A percentile compares a stretch with the other conserved stretches of the same genome.
Conservation (phyloP, 345 rosid species). For the Syzygium jambos region DNA sequence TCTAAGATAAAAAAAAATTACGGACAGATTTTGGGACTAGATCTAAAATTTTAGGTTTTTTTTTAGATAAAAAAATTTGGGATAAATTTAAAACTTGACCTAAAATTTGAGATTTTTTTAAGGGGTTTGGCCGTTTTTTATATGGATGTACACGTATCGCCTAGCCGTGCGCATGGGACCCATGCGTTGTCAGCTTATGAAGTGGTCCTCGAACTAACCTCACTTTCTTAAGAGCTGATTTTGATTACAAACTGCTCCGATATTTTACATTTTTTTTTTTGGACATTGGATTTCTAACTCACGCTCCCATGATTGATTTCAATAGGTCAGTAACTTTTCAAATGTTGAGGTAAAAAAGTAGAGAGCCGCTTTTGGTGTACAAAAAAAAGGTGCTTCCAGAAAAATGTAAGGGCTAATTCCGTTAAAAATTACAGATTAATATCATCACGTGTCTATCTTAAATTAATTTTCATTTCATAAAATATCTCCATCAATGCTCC, state of each 20-base stretch:
- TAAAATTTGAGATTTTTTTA: no score
- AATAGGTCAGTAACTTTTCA: no score
- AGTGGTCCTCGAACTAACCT: background rate
- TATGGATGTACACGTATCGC: background rate
- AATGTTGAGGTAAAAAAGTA: background rate
- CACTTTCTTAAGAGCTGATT: background rate
- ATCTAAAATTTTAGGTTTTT: no score
- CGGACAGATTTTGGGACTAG: no score
- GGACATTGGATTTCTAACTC: background rate
- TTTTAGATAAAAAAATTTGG: no score
- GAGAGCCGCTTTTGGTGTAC: background rate
- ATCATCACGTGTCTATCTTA: fast-evolving
- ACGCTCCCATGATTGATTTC: no score
- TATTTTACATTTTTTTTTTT: background rate
- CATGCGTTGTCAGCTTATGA: background rate
- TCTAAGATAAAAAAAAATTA: no score
- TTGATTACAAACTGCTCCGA: background rate
- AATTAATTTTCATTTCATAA: fast-evolving
- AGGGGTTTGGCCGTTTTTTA: no score
- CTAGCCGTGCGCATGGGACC: background rate
- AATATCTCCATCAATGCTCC: fast-evolving
- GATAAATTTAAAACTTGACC: no score
- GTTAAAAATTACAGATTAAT: fast-evolving
- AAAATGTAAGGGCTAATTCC: background rate
- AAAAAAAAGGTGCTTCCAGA: background rate